Evolutionary conservation across 345 rosid genomes (phyloP).

Genomic region (Euphorbia pulcherrima): DNA sequence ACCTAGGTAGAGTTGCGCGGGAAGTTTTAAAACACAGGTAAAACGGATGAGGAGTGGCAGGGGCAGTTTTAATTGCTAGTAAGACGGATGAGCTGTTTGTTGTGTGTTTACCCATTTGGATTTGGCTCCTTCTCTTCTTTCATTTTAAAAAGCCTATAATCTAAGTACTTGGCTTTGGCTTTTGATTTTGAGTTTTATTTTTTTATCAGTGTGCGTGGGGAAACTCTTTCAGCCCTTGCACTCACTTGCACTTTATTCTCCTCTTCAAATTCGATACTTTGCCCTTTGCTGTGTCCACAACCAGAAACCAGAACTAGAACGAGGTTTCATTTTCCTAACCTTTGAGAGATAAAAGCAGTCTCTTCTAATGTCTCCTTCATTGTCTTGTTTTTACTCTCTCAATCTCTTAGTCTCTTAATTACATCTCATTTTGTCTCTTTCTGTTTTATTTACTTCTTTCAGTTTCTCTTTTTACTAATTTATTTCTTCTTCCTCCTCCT

Average conservation of each 20-base stretch:
- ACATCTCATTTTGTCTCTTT: slow-evolving; percentile 20
- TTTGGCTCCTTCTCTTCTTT: slow-evolving; percentile 16
- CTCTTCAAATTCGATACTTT: slow-evolving; percentile 51
- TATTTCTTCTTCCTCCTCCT: slow-evolving; percentile 9
- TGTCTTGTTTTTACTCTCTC: slow-evolving; percentile 49
- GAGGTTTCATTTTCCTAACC: slow-evolving; percentile 29
- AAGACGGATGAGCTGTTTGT: slow-evolving; percentile 21
- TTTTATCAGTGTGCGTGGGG: slow-evolving; percentile 11
- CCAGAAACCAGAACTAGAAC: slow-evolving; percentile 28
- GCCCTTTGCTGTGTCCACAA: slow-evolving; percentile 42
- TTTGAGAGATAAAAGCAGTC: slow-evolving; percentile 2
- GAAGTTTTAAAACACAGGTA: not conserved
- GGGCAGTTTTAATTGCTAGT: not conserved
- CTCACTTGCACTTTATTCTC: slow-evolving; percentile 36
- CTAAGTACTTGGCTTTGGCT: slow-evolving; percentile 24
- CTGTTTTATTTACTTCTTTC: slow-evolving; percentile 24
- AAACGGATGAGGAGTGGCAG: not conserved
- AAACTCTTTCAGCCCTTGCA: slow-evolving; percentile 18
- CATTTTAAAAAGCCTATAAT: not conserved
- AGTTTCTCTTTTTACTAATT: slow-evolving; percentile 13
- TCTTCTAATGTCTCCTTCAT: slow-evolving; percentile 30
- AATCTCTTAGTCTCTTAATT: slow-evolving; percentile 41
- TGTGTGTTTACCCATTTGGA: slow-evolving; percentile 26
- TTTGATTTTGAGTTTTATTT: slow-evolving; percentile 14
- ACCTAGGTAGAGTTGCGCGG: not conserved